These are phyloP conservation scores for Dictyostelium discoideum DNA, from an alignment of 78 protist species.

Conservation along the genomic window DNA sequence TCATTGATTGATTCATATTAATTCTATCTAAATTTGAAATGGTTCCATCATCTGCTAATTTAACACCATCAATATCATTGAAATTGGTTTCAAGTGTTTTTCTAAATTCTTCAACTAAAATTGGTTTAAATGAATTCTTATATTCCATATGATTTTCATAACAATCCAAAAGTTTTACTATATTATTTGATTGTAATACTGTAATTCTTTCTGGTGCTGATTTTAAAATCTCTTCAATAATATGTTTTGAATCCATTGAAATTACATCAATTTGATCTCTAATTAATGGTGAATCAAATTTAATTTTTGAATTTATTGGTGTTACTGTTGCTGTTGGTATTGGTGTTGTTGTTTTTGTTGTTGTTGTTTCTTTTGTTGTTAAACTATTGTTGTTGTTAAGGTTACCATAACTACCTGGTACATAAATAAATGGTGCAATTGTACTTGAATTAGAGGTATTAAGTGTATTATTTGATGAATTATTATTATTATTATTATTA, in stretches of 20 bases:
- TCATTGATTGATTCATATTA: not conserved
- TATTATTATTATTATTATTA: too few species aligned
- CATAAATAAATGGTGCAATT: not conserved
- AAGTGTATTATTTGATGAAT: too few species aligned
- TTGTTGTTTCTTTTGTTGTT: not conserved
- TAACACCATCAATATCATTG: not conserved
- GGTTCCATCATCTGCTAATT: not conserved
- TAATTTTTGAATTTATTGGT: not conserved
- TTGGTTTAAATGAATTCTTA: not conserved
- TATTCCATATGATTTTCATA: not conserved
- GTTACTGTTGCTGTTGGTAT: not conserved
- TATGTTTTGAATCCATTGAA: not conserved
- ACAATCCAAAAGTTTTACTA: not conserved
- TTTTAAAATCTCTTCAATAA: slow-evolving; percentile 5
- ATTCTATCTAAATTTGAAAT: not conserved
- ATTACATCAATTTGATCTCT: not conserved
- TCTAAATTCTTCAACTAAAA: not conserved
- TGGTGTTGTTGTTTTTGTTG: not conserved
- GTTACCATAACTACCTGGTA: not conserved
- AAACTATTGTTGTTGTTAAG: too few species aligned
- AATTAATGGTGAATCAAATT: not conserved
- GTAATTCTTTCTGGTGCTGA: not conserved
- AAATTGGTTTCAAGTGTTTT: not conserved
- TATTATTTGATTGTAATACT: not conserved
- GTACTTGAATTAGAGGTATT: too few species aligned